Conservation (phyloP, 164 flowering plant genomes). For the Platanus orientalis region DNA sequence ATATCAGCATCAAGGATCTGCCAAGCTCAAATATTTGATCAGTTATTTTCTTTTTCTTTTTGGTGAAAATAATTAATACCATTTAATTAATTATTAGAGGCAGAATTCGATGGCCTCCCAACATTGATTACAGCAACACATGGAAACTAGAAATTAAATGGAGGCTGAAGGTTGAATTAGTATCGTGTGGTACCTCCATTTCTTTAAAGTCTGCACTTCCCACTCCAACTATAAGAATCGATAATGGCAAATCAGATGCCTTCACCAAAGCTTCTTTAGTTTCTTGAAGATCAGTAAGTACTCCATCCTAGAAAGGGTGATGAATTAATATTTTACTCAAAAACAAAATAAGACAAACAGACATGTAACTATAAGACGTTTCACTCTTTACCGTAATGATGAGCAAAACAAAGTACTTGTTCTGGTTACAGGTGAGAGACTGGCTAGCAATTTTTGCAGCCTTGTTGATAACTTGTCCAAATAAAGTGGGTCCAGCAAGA, state of each 20-base stretch:
- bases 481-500: constrained; percentile 89
- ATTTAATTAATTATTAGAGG: neutral
- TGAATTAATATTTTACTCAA: neutral
- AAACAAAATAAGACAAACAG: neutral
- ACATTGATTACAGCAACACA: neutral
- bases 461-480: constrained; percentile 70
- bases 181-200: constrained; percentile 67
- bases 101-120: neutral
- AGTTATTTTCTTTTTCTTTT: neutral
- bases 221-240: constrained; percentile 93
- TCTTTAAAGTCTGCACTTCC: constrained; percentile 78
- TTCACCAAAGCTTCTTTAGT: constrained; percentile 77
- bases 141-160: neutral
- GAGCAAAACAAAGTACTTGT: constrained; percentile 75
- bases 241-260: constrained; percentile 91
- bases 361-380: neutral
- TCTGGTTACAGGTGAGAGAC: constrained; percentile 35
- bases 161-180: neutral
- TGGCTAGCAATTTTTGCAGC: constrained; percentile 74
- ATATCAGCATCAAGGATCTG: constrained; percentile 92
- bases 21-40: neutral
- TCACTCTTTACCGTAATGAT: constrained; percentile 60
- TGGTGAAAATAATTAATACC: neutral
- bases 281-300: constrained; percentile 76
- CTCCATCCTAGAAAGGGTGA: constrained; percentile 67